Base-by-base conservation (phyloP, 2,329 filamentous ascomycete genomes). In the Diaporthe destruens region DNA sequence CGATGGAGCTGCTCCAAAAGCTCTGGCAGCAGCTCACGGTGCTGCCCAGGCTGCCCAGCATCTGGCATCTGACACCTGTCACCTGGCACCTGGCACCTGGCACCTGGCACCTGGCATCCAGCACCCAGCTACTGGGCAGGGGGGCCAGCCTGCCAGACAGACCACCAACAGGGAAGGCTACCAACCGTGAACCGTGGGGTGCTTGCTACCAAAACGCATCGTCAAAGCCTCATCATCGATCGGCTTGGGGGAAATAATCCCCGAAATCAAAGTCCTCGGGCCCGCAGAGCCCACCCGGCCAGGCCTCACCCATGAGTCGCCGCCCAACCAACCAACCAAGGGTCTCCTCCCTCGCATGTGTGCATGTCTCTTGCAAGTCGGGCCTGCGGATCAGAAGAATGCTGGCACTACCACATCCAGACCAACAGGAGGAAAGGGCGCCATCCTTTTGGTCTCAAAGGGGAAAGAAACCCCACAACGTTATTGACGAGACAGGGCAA, bases 151-250 rank as follows among this genome's bases (percentile, higher is more conserved):
- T 42, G 39, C 39, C 39, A 42, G 44, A 44, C 16, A 14, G 12
- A 42, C 8, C 7, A 8, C 18, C 44, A 32, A 29, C 18, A 14
- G 29, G 39, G 29, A 20, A 0, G 11, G 39, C 12, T n/a, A n/a
- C n/a, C n/a, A n/a, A n/a, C n/a, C n/a, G n/a, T n/a, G n/a, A 42
- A 36, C 6, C 8, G 56, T 42, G 56, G 42, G 56, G 29, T 29
- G 36, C 14, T 42, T 29, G 56, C 55, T 29, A 29, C 29, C 29
- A 29, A 59, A 39, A 16, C 42, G 56, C 56, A 59, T 47, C 57
- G 39, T 39, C 61, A 65, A 65, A 39, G 25, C 61, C 61, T 66
- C 61, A 66, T 66, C 61, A 53, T 66, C 61, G 61, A 53, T 66
- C 61, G 61, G 47, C 47, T 36, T 66, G 32, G 47, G 47, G 32